Conservation (phyloP, 2,329 filamentous ascomycete genomes). For the Fusarium oxysporum region DNA sequence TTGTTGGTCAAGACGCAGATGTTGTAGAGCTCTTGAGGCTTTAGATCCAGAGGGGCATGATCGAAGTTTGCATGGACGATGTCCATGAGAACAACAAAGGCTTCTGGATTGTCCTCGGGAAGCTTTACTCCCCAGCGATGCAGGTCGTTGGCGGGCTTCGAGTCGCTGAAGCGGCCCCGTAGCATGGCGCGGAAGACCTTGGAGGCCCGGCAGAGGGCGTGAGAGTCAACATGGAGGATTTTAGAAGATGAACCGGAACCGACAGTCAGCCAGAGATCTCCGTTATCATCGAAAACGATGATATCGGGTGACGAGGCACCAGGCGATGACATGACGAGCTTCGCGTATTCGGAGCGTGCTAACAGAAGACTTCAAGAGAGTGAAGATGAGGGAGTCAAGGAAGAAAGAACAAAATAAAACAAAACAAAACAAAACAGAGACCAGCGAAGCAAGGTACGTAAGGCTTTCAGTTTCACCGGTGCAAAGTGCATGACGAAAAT, state of each 20-base stretch:
- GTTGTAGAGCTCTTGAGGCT: not conserved
- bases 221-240: not conserved
- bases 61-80: not conserved
- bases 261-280: not conserved
- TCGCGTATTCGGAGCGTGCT: not conserved
- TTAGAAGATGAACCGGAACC: not conserved
- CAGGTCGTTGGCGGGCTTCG: not conserved
- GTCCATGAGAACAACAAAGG: not conserved
- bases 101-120: not conserved
- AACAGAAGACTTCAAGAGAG: not conserved
- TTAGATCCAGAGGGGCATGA: not conserved
- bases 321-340: not conserved
- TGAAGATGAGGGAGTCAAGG: not conserved
- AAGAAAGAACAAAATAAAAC: not conserved
- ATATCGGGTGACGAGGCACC: not conserved
- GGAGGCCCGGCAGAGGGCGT: not conserved
- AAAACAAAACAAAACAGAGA: not conserved
- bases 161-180: not conserved
- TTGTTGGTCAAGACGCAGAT: constrained; percentile 4
- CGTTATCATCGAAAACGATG: not conserved
- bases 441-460: not conserved
- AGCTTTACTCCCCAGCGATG: not conserved
- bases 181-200: not conserved
- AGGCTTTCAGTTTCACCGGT: not conserved
- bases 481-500: no score